Conservation (phyloP, 108 stramenopile genomes). For the Epithemia pelagica region DNA sequence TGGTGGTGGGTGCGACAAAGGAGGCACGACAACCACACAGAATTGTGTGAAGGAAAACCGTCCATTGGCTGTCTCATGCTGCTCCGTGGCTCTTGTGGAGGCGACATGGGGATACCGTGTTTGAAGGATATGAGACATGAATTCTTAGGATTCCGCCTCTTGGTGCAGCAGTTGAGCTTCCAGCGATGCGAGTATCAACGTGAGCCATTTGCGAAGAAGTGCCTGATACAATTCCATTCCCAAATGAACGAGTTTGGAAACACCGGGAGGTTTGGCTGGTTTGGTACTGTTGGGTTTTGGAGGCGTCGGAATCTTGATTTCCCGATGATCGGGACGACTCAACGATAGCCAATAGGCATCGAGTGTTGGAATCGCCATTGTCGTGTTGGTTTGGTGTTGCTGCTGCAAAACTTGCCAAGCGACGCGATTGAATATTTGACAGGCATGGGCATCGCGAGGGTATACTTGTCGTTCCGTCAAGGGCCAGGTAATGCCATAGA, state of each 20-base stretch:
- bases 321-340: slow-evolving; percentile 62
- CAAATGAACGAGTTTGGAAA: not conserved
- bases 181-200: not conserved
- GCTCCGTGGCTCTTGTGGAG: too few relatives aligned
- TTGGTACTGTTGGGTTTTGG: too few relatives aligned
- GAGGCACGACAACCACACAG: too few relatives aligned
- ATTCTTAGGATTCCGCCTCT: too few relatives aligned
- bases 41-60: too few relatives aligned
- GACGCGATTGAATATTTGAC: slow-evolving; percentile 42
- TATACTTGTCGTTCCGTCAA: slow-evolving; percentile 30
- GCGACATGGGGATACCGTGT: too few relatives aligned
- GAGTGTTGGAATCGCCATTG: slow-evolving; percentile 15
- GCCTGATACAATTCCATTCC: not conserved
- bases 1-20: too few relatives aligned
- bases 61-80: too few relatives aligned
- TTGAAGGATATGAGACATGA: too few relatives aligned
- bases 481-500: slow-evolving; percentile 61
- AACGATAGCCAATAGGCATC: slow-evolving; percentile 73
- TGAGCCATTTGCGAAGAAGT: not conserved
- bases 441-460: slow-evolving; percentile 39
- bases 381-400: slow-evolving; percentile 9
- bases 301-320: too few relatives aligned
- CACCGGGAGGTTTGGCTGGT: not conserved
- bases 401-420: slow-evolving; percentile 21
- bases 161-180: too few relatives aligned